These are phyloP conservation scores for Penicillium concentricum DNA, from an alignment of 2,329 filamentous ascomycete genomes.

Conservation along the genomic window DNA sequence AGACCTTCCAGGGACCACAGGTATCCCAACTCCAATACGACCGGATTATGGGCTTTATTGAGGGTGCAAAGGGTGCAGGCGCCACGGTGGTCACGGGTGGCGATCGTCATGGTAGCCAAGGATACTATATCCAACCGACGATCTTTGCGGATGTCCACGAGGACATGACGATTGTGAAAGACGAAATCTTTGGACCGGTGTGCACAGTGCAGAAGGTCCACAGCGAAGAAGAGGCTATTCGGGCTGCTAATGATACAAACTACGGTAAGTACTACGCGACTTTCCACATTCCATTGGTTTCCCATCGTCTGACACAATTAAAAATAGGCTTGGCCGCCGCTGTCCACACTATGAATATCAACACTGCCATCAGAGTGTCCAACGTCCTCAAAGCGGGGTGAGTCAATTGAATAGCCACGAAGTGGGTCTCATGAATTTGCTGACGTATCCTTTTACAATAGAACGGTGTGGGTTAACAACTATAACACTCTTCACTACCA, in stretches of 20 bases:
- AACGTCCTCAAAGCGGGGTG: conserved; percentile 66
- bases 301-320: conserved; percentile 36
- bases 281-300: neutral
- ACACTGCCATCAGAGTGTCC: conserved; percentile 72
- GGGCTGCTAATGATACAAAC: conserved; percentile 67
- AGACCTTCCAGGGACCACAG: conserved; percentile 85
- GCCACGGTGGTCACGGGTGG: conserved; percentile 65
- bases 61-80: conserved; percentile 64
- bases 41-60: conserved; percentile 75
- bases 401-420: conserved; percentile 39
- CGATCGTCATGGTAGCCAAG: conserved; percentile 69
- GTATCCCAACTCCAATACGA: conserved; percentile 81
- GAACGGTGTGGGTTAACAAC: conserved; percentile 63
- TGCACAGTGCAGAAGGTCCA: conserved; percentile 72
- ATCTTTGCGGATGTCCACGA: conserved; percentile 75
- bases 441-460: conserved; percentile 2
- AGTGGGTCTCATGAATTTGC: neutral
- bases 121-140: conserved; percentile 86
- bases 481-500: conserved; percentile 64
- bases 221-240: conserved; percentile 67
- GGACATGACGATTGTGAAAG: conserved; percentile 68
- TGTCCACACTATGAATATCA: conserved; percentile 74
- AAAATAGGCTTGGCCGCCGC: conserved; percentile 70
- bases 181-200: conserved; percentile 81
- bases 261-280: conserved; percentile 61